Base-by-base conservation (phyloP, 768 basidiomycete genomes). In the Lactifluus rugatus region DNA sequence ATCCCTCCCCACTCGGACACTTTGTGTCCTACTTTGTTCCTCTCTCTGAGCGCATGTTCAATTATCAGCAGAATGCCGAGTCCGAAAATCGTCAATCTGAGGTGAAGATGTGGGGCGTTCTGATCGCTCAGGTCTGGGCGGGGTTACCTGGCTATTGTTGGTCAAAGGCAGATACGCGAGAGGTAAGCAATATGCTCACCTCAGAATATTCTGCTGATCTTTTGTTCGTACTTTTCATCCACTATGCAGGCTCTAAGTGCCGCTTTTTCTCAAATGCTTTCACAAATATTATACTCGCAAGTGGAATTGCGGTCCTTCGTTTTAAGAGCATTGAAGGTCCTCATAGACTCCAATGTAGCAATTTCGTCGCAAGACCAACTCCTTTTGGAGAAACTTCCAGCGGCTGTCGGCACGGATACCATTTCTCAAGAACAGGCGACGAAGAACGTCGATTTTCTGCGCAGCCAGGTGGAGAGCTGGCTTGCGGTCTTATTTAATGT, bases 401-500 rank as follows among this genome's bases (percentile, higher is more conserved):
- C 70, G 26, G 66, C 67, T 6, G 63, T 71, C 10, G 67, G 67
- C 42, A 63, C 58, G 16, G 67, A 69, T 52, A 47, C 59, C 10
- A 73, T 89, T 44, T 77, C 85, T 10, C 73, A 75, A 16, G 76
- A 77, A 41, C 79, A 83, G 66, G 92, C 89, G 2, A 65, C 72
- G 32, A 74, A 74, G 46, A 93, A 93, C 64, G 62, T 97, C 26
- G 74, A 69, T 1, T 87, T 88, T 70, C 75, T 98, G 54, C 81
- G 79, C 42, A 77, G 76, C 0, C 87, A 97, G 67, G 85, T 80
- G 0, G 89, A 93, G 69, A 96, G 92, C 66, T 94, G 96, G 87
- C 81, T 98, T 34, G 85, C 92, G 0, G 93, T 98, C 5, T 76
- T 96, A 46, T 93, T 98, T 76, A 99, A 99, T 68, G 86, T 99